Conservation (phyloP, 306 rosid species). For the Vigna hirtella region DNA sequence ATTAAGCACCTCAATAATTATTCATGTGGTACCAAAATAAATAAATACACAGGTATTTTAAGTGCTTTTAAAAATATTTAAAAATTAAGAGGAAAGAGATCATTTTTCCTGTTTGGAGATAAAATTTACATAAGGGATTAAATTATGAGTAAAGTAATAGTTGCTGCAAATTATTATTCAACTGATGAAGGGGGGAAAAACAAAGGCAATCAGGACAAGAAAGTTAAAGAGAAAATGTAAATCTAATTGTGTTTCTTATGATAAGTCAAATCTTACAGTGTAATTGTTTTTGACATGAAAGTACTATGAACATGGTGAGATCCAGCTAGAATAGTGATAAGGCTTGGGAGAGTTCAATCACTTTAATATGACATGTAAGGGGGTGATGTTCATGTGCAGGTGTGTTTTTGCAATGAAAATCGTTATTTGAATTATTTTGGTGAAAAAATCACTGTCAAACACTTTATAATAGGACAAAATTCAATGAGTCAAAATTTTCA, state of each 20-base stretch:
- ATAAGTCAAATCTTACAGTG: neutral
- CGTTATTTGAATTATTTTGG: constrained; percentile 31
- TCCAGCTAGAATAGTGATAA: constrained; percentile 34
- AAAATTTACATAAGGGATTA: neutral
- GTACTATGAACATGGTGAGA: constrained; percentile 18
- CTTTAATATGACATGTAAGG: constrained; percentile 40
- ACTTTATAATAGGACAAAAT: constrained; percentile 52
- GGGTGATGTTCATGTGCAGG: constrained; percentile 42
- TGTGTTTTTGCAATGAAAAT: constrained; percentile 38
- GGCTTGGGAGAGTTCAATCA: constrained; percentile 40
- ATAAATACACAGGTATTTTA: neutral
- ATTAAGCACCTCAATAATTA: constrained; percentile 1
- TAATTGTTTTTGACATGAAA: constrained; percentile 31
- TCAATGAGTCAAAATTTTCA: constrained; percentile 48
- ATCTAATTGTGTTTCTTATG: neutral
- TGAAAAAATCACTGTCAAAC: constrained; percentile 55
- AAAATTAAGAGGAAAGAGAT: neutral
- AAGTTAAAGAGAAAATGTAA: neutral
- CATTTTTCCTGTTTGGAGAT: neutral
- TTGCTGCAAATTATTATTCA: neutral
- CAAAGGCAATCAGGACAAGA: neutral
- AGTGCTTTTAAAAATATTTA: neutral
- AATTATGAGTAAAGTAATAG: neutral
- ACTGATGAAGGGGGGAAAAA: neutral
- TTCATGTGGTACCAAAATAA: neutral